Conservation (phyloP, 2,329 filamentous ascomycete genomes). For the Tolypocladium sp. region DNA sequence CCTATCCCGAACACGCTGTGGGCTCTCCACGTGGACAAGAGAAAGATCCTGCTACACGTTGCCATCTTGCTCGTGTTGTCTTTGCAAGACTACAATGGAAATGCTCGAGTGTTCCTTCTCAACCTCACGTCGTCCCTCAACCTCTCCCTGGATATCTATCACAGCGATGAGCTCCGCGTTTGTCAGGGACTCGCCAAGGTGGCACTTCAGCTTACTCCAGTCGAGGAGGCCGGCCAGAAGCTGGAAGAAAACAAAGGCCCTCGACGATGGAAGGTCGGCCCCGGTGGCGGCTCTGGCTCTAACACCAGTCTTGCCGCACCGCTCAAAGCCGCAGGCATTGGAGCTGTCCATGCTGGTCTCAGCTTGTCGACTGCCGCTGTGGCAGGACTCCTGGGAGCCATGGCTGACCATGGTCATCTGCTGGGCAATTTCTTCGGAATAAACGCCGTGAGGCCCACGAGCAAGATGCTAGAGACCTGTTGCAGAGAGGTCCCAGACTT, state of each 20-base stretch:
- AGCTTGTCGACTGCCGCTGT: conserved; percentile 67
- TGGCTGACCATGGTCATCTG: conserved; percentile 70
- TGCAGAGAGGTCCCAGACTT: conserved; percentile 82
- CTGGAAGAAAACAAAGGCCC: conserved; percentile 54
- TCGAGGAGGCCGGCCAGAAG: conserved; percentile 21
- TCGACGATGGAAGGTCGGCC: conserved; percentile 64
- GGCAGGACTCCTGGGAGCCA: conserved; percentile 67
- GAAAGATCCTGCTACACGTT: conserved; percentile 61
- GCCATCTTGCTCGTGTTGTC: conserved; percentile 66
- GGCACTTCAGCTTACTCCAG: conserved; percentile 40
- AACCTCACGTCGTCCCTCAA: conserved; percentile 62
- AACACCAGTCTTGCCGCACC: conserved; percentile 63
- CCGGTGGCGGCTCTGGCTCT: conserved; percentile 36
- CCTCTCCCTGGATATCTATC: conserved; percentile 55
- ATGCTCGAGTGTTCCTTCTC: conserved; percentile 63
- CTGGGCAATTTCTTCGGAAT: conserved; percentile 85
- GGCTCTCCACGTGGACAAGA: conserved; percentile 49
- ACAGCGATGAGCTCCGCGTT: conserved; percentile 65
- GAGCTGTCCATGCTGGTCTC: conserved; percentile 66
- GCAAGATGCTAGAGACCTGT: conserved; percentile 83
- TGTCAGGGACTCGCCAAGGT: conserved; percentile 66
- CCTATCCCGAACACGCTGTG: conserved; percentile 53
- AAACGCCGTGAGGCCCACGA: conserved; percentile 76
- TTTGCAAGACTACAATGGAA: conserved; percentile 66
- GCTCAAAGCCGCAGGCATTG: conserved; percentile 69